Evolutionary conservation across 2,329 filamentous ascomycete species (phyloP), one percentile per base, ranked within the genome.

Genomic region (Emericellopsis atlantica): DNA sequence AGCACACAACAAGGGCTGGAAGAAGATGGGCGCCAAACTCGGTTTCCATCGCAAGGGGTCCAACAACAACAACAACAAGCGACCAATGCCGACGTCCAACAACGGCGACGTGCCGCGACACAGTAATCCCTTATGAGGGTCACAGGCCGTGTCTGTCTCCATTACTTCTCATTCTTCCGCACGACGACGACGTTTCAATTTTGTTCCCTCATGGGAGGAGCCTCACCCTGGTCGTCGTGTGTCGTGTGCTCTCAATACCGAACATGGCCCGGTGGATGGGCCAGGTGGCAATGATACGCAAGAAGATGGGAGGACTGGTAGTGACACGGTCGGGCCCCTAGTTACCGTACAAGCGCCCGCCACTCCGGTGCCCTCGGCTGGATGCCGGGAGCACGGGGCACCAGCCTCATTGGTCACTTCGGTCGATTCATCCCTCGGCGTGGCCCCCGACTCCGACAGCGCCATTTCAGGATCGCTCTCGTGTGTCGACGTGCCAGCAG

Each of bases 11-110:
- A 76, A 71, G 43, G 68, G 76, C 39, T 81, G 76, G 76, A 80
- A 79, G 58, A 79, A 76, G 52, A 70, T 81, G 52, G 69, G 76
- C 15, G 74, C 71, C 6, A 79, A 76, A 48, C 58, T 81, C 4
- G 75, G 76, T 4, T 65, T 79, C 43, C 69, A 67, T 40, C 69
- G 68, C 51, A 79, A 74, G 54, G 61, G 26, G 16, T 61, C 61
- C 24, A 64, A 61, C 39, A 21, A 21, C 24, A 64, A 61, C 39
- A 21, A 21, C 18, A 21, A 21, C 18, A 66, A 67, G 22, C 59
- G 65, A 23, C 59, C 60, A 21, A 60, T 61, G 1, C 56, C 64
- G 3, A 66, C 62, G 36, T 66, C 67, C 14, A 65, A 57, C 10
- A 57, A 48, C 40, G 51, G 51, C 11, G 62, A 64, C 16, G 54